Base-by-base conservation (phyloP, 257 asterid species). In the Gentiana straminea region DNA sequence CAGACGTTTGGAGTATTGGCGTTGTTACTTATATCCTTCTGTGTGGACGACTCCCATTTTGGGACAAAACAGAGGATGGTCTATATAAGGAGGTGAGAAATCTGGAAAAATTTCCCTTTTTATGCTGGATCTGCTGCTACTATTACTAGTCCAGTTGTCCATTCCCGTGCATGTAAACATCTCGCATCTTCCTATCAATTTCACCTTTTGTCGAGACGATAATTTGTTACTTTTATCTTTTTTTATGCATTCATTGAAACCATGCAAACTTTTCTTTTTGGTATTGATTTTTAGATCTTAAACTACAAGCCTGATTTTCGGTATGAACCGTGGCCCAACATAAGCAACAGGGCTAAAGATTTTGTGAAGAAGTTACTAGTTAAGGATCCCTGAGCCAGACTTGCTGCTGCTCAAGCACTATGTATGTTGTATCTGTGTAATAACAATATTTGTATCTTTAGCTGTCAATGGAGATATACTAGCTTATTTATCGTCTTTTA, bases 1-100 rank as follows among this genome's bases (percentile, higher is more conserved):
- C 99, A n/a, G 99, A 88, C 76, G 99, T 77, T 5, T 92, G 99
- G 99, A 92, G 99, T 72, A 92, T 92, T 52, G 99, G 97, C 52
- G 99, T 92, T 3, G 88, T 92, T 39, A 92, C 99, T 24, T 92
- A 92, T 73, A 92, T 92, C 74, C 77, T 92, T 78, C 91, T 92
- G 13, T 85, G 99, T 51, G 99, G 99, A 11, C 78, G 99, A 55
- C 84, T 97, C 50, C 99, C 99, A n/a, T 92, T 92, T 70, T 92
- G 99, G 99, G 97, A 92, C 76, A 92, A 83, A 72, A 92, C 99
- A 0, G 95, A 92, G 81, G 95, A 92, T 70, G 99, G 99, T 49
- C 85, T 92, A 73, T 88, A 85, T 76, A 92, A 85, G 75, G 99
- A 92, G 99, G 99, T 88, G 51, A 46, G 62, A 35, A 49, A 49